phyloP scores from a whole-genome alignment of 1,284 basidiomycete genomes.

The Volvariella volvacea region DNA sequence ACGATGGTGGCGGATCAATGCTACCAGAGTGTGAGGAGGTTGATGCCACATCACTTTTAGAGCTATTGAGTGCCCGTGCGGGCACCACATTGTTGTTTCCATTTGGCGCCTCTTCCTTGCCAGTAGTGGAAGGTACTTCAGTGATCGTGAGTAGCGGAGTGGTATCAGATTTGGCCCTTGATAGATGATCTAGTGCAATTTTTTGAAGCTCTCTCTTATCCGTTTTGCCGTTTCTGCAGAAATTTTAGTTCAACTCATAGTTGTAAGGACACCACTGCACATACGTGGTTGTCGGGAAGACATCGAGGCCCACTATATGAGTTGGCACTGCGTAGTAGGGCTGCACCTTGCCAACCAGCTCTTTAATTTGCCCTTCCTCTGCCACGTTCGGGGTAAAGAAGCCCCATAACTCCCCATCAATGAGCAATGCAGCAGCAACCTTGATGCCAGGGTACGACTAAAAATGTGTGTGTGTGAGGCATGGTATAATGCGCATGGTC shows the following conservation, averaged over 20 bases:
- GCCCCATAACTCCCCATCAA: constrained; percentile 48
- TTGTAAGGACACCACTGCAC: constrained; percentile 14
- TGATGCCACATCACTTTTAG: constrained; percentile 6
- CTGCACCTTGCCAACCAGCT: constrained; percentile 40
- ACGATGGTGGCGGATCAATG: constrained; percentile 5
- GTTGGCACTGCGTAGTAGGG: constrained; percentile 56
- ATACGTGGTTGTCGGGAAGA: constrained; percentile 48
- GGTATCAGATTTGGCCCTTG: constrained; percentile 1
- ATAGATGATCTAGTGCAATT: constrained; percentile 27
- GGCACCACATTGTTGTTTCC: too few species aligned
- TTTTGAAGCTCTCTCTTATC: constrained; percentile 44
- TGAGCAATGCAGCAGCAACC: constrained; percentile 42
- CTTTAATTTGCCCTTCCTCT: constrained; percentile 31
- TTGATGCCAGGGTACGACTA: constrained; percentile 39
- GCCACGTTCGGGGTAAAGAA: constrained; percentile 41
- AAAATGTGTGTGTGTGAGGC: constrained; percentile 1
- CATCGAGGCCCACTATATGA: constrained; percentile 32
- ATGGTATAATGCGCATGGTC: background rate
- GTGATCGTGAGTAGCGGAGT: constrained; percentile 2
- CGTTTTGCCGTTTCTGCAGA: constrained; percentile 40
- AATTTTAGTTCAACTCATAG: constrained; percentile 1
- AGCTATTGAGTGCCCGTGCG: too few species aligned
- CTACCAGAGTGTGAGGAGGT: constrained; percentile 2
- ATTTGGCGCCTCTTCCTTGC: too few species aligned
- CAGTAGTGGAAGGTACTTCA: too few species aligned